Evolutionary conservation across 306 rosid genomes (phyloP).

Genomic region (Senna tora): DNA sequence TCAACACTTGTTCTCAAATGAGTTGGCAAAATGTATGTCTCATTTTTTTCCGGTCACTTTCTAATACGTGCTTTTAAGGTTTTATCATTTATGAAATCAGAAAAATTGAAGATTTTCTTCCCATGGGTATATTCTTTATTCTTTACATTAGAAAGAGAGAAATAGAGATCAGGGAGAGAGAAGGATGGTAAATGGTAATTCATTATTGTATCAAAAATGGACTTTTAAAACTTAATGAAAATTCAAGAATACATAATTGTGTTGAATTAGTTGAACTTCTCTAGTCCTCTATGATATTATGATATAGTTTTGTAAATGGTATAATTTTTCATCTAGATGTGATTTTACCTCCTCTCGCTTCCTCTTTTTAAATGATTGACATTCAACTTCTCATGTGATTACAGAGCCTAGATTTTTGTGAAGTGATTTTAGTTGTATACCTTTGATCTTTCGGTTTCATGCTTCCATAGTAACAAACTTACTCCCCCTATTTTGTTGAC

Average conservation of each 20-base stretch:
- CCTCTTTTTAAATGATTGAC: slow-evolving; percentile 16
- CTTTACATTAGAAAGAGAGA: background rate
- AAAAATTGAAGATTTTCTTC: background rate
- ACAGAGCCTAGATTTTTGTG: slow-evolving; percentile 12
- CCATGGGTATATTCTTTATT: background rate
- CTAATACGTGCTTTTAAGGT: slow-evolving; percentile 4
- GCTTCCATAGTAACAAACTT: slow-evolving; percentile 28
- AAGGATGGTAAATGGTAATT: background rate
- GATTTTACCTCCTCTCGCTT: slow-evolving; percentile 5
- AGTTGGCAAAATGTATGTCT: slow-evolving; percentile 70
- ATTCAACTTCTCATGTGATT: background rate
- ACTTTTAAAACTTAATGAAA: background rate
- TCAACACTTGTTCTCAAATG: slow-evolving; percentile 78
- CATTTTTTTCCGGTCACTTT: too few relatives aligned
- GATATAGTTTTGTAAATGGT: background rate
- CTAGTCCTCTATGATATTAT: background rate
- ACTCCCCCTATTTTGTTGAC: slow-evolving; percentile 20
- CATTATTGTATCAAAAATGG: background rate
- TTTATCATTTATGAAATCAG: background rate
- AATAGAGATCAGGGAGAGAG: slow-evolving; percentile 1
- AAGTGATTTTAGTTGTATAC: slow-evolving; percentile 10
- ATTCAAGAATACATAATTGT: slow-evolving; percentile 16
- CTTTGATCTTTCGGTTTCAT: background rate
- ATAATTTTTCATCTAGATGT: slow-evolving; percentile 1
- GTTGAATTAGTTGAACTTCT: background rate